phyloP scores from a whole-genome alignment of 257 asterid species.

The Jacaranda copaia region DNA sequence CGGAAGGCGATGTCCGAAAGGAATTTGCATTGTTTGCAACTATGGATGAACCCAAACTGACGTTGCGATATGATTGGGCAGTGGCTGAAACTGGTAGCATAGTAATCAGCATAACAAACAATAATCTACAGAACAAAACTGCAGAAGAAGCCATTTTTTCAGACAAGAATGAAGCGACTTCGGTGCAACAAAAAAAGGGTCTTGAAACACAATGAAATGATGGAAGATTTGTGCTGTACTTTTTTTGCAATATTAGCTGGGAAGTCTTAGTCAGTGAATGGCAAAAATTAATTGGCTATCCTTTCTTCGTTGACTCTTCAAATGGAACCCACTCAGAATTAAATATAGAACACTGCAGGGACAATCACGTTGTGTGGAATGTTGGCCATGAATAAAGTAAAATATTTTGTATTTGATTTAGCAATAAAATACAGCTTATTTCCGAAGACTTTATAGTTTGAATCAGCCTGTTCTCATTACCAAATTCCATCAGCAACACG shows the following conservation, averaged over 20 bases:
- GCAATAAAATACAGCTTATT: too few relatives aligned
- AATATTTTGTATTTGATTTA: too few relatives aligned
- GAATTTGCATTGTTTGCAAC: conserved; percentile 18
- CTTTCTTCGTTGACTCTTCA: not conserved
- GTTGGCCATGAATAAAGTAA: too few relatives aligned
- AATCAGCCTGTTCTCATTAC: too few relatives aligned
- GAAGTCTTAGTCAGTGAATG: not conserved
- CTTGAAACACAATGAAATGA: not conserved
- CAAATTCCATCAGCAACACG: too few relatives aligned
- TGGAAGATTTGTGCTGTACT: not conserved
- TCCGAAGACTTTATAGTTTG: too few relatives aligned
- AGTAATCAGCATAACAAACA: not conserved
- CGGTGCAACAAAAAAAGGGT: not conserved
- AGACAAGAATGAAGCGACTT: not conserved
- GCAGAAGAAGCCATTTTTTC: conserved; percentile 21
- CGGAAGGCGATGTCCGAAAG: conserved; percentile 45
- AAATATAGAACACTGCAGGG: too few relatives aligned
- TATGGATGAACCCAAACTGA: conserved; percentile 26
- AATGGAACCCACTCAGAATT: too few relatives aligned
- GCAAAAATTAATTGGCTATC: too few relatives aligned
- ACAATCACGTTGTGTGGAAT: too few relatives aligned
- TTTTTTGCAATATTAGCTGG: not conserved
- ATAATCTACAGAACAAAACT: not conserved
- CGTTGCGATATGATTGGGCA: conserved; percentile 30
- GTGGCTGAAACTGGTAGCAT: conserved; percentile 16